A percentile compares a stretch with the other conserved stretches of the same genome.
These are phyloP conservation scores for Coniella lustricola DNA, from an alignment of 2,329 filamentous ascomycete genomes.

Conservation along the genomic window DNA sequence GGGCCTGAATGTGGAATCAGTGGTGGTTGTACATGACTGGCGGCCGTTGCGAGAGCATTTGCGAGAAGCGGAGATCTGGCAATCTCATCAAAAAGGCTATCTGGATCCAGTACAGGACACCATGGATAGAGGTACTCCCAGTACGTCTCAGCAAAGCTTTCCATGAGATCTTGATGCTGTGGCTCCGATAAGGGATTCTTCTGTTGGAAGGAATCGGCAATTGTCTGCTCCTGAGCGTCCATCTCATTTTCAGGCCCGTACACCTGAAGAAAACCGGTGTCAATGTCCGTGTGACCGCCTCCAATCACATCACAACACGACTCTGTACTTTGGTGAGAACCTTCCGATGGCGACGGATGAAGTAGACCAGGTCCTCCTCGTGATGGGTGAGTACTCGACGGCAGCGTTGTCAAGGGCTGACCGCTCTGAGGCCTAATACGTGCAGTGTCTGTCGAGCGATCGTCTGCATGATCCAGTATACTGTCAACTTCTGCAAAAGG, in stretches of 20 bases:
- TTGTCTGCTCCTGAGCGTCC: constrained; percentile 24
- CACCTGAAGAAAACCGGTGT: constrained; percentile 29
- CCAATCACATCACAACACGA: background rate
- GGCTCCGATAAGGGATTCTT: constrained; percentile 17
- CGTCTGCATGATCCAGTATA: background rate
- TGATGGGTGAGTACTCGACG: background rate
- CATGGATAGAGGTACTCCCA: constrained; percentile 35
- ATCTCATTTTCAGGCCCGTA: constrained; percentile 28
- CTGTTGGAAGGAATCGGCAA: constrained; percentile 22
- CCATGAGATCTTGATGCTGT: constrained; percentile 25
- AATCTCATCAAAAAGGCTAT: constrained; percentile 25
- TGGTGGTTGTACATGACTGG: constrained; percentile 35
- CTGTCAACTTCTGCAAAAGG: background rate
- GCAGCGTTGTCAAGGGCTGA: background rate
- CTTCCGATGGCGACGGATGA: background rate
- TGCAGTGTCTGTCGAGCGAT: background rate
- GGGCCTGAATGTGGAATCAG: constrained; percentile 32
- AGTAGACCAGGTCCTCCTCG: background rate
- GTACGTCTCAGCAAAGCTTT: constrained; percentile 36
- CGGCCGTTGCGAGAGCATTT: constrained; percentile 32
- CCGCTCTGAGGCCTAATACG: background rate
- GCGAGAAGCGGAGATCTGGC: constrained; percentile 28
- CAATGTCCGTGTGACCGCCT: constrained; percentile 20
- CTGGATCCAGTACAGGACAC: constrained; percentile 33
- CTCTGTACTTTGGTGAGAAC: background rate